phyloP scores from a whole-genome alignment of 2,329 filamentous ascomycete genomes.

The Alternaria rosae region DNA sequence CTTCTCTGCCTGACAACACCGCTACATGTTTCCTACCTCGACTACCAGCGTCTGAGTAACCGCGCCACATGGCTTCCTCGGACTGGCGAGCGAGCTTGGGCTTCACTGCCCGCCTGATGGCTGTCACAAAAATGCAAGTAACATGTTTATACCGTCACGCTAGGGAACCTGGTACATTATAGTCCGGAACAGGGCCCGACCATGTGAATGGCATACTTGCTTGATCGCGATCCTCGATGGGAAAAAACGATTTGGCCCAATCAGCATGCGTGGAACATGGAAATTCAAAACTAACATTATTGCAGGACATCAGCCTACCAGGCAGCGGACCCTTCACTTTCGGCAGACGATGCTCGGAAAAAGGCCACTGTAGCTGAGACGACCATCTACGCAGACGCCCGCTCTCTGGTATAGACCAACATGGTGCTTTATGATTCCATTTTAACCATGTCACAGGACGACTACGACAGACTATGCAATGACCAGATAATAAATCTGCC shows the following conservation, averaged over 20 bases:
- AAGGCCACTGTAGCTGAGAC: constrained; percentile 73
- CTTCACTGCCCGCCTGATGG: constrained; percentile 56
- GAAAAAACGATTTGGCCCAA: neutral
- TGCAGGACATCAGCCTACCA: constrained; percentile 60
- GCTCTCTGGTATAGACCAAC: constrained; percentile 60
- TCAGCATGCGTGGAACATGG: neutral
- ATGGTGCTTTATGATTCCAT: neutral
- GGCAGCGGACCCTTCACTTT: constrained; percentile 53
- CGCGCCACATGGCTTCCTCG: constrained; percentile 29
- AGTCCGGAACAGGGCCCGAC: constrained; percentile 2
- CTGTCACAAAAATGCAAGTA: constrained; percentile 60
- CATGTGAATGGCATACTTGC: constrained; percentile 1
- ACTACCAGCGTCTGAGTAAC: neutral
- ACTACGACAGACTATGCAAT: constrained; percentile 42
- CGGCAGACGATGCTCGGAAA: constrained; percentile 58
- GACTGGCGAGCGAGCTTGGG: constrained; percentile 53
- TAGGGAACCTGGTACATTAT: constrained; percentile 6
- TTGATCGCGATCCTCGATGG: constrained; percentile 1
- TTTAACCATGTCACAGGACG: constrained; percentile 39
- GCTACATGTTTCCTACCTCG: constrained; percentile 1
- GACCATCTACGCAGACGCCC: constrained; percentile 65
- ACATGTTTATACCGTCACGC: constrained; percentile 15
- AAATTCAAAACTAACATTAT: constrained; percentile 13
- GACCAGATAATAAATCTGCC: constrained; percentile 29
- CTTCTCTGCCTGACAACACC: constrained; percentile 7